Base-by-base conservation (phyloP, 2,329 filamentous ascomycete genomes). In the Emmonsiellopsis sp. region DNA sequence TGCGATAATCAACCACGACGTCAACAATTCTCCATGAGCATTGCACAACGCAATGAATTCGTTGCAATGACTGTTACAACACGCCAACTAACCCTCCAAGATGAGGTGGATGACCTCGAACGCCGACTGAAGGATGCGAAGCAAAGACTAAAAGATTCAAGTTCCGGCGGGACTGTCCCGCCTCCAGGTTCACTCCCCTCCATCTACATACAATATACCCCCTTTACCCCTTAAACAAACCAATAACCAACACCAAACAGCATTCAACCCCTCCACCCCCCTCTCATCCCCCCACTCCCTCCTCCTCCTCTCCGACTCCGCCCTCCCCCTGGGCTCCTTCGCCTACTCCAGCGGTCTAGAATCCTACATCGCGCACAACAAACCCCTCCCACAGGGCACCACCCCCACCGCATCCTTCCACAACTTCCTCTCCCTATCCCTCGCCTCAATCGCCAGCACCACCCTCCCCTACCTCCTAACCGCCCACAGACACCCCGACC, bases 341-440 rank as follows among this genome's bases (percentile, higher is more conserved):
- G 82, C 82, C 58, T 85, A 84, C 70, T 82, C 79, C 65, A 81
- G 75, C 62, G 82, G 82, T 4, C 70, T 85, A 15, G 82, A 85
- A 65, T 84, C 81, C 16, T 84, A 80, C 62, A 76, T 85, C 51
- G 80, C 79, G 2, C 82, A 85, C 63, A 68, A 74, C 57, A 76
- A 75, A 54, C 61, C 65, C 16, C 61, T 68, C n/a, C 65, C 69
- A 16, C 60, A 60, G 3, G 55, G 59, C 15, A 54, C 63, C 37
- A 66, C 66, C 15, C 64, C 65, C 4, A 61, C 67, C 11, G 58
- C 65, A 13, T 72, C 74, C 2, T 83, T 83, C 66, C 69, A 77
- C 56, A 71, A 66, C 43, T 84, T 84, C 62, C 72, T 84, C 45
- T 71, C 73, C 56, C 68, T 83, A 30, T 82, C 80, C 1, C 70